Conservation (phyloP, 2,329 filamentous ascomycete genomes). For the Calonectria montana region DNA sequence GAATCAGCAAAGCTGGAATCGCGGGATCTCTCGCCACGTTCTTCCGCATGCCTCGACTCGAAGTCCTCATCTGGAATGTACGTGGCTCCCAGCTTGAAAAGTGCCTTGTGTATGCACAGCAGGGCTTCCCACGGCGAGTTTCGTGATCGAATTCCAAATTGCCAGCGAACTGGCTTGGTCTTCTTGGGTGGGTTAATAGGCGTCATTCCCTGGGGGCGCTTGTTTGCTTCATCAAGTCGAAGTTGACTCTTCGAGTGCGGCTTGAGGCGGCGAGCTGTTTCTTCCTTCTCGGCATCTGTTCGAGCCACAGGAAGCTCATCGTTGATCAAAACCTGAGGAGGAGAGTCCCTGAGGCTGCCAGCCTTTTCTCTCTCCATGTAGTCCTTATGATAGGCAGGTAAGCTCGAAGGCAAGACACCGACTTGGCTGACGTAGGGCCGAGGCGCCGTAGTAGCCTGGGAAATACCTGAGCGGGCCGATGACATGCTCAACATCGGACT, state of each 20-base stretch:
- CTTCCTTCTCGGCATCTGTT: conserved; percentile 81
- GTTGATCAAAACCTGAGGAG: conserved; percentile 55
- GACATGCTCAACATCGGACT: conserved; percentile 67
- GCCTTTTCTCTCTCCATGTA: conserved; percentile 81
- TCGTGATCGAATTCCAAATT: conserved; percentile 95
- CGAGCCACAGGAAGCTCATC: conserved; percentile 64
- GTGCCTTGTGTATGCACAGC: conserved; percentile 92
- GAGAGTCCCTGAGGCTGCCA: conserved; percentile 57
- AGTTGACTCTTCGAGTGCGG: conserved; percentile 82
- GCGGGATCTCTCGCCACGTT: conserved; percentile 49
- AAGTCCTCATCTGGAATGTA: conserved; percentile 80
- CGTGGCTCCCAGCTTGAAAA: conserved; percentile 87
- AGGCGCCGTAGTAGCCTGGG: conserved; percentile 59
- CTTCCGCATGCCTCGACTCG: conserved; percentile 58
- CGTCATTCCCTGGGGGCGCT: conserved; percentile 71
- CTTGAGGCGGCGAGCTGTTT: conserved; percentile 83
- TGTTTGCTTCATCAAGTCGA: conserved; percentile 73
- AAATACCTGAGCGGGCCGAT: conserved; percentile 65
- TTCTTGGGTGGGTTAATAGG: conserved; percentile 75
- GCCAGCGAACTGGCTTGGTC: conserved; percentile 88
- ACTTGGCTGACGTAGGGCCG: conserved; percentile 83
- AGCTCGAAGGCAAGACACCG: conserved; percentile 88
- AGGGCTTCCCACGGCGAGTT: conserved; percentile 96
- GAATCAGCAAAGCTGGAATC: conserved; percentile 56
- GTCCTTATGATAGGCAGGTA: conserved; percentile 90